Evolutionary conservation across 148 eudicot genomes (phyloP).

Genomic region (Cornus controversa): DNA sequence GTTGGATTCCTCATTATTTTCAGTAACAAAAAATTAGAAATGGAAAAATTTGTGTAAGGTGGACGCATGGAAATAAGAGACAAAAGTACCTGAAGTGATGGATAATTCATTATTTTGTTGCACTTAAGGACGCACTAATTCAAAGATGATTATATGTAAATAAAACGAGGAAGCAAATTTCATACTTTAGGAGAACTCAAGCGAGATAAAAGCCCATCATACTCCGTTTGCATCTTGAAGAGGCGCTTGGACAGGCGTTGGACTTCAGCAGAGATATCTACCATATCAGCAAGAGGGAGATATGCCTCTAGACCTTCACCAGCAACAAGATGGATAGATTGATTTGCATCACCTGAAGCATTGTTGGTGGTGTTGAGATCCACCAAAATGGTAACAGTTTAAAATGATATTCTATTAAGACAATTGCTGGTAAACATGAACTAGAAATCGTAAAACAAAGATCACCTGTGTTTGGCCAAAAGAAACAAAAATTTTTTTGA

Average conservation of each 20-base stretch:
- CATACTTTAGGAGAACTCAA: slow-evolving; percentile 72
- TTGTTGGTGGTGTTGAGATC: slow-evolving; percentile 4
- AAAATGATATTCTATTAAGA: not conserved
- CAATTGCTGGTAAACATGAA: not conserved
- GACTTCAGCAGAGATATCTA: slow-evolving; percentile 88
- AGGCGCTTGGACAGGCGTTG: slow-evolving; percentile 86
- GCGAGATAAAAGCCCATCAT: slow-evolving; percentile 72
- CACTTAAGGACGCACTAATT: not conserved
- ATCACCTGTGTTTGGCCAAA: not conserved
- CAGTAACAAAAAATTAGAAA: not conserved
- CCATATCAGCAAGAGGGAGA: slow-evolving; percentile 96
- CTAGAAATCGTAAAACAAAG: not conserved
- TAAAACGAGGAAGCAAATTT: not conserved
- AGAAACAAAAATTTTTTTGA: too few species aligned
- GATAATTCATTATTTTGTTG: not conserved
- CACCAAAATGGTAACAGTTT: not conserved
- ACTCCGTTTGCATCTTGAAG: slow-evolving; percentile 82
- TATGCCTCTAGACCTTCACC: slow-evolving; percentile 98
- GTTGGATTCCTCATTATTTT: not conserved
- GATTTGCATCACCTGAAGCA: slow-evolving; percentile 72
- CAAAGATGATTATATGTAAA: not conserved
- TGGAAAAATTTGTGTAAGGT: not conserved
- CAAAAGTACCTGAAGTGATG: not conserved
- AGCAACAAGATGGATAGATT: slow-evolving; percentile 93
- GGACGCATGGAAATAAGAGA: not conserved